Conservation (phyloP, 108 stramenopile genomes). For the Asterionellopsis glacialis region DNA sequence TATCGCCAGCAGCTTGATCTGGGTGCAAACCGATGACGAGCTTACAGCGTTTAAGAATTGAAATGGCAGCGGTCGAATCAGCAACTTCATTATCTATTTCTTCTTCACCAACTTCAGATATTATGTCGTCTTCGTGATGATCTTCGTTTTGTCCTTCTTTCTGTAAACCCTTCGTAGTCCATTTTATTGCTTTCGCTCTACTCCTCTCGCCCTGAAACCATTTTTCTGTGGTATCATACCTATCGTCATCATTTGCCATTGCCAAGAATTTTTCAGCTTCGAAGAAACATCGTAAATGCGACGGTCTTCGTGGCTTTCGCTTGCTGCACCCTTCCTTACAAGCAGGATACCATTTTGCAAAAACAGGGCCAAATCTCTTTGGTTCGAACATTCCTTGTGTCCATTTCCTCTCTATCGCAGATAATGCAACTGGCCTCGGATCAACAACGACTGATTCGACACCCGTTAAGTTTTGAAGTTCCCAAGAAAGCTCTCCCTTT, state of each 20-base stretch:
- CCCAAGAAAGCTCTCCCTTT: constrained; percentile 72
- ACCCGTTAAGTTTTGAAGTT: constrained; percentile 50
- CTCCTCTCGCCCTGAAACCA: constrained; percentile 16
- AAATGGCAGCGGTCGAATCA: constrained; percentile 20
- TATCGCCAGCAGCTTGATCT: constrained; percentile 79
- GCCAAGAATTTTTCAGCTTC: constrained; percentile 37
- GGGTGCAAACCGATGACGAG: constrained; percentile 85
- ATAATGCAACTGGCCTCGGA: constrained; percentile 45
- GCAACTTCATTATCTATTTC: constrained; percentile 16
- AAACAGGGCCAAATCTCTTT: constrained; percentile 32
- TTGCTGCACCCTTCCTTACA: constrained; percentile 10
- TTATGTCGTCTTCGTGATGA: constrained; percentile 9
- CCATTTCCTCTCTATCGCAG: constrained; percentile 33
- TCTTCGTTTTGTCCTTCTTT: constrained; percentile 16
- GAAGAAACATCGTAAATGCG: constrained; percentile 44
- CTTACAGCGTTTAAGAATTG: constrained; percentile 16
- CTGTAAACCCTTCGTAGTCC: constrained; percentile 1
- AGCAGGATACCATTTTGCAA: constrained; percentile 44
- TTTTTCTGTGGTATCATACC: constrained; percentile 20
- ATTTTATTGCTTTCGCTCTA: constrained; percentile 1
- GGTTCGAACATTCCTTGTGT: constrained; percentile 15
- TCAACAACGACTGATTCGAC: constrained; percentile 65
- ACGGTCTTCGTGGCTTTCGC: constrained; percentile 20
- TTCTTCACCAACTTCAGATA: too few species aligned
- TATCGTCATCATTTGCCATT: constrained; percentile 7